Base-by-base conservation (phyloP, 768 basidiomycete species). In the Mycena rebaudengoi region DNA sequence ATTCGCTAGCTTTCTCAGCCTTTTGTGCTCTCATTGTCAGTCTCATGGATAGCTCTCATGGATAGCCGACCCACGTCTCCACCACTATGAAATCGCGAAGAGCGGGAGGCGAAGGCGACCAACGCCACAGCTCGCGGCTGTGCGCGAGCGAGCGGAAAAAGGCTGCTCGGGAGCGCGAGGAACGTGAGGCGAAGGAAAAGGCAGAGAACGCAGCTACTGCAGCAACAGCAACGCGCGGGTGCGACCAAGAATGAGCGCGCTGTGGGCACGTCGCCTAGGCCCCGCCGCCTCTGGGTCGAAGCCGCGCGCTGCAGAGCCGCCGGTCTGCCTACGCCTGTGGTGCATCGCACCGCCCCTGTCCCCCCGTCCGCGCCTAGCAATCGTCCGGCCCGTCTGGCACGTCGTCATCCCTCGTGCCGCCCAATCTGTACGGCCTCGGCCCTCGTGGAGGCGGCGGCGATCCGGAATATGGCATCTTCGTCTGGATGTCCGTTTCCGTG, bases 401-500 rank as follows among this genome's bases (percentile, higher is more conserved):
- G 51, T 88, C 90, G 29, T 86, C 91, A 5, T 86, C 87, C 33
- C 73, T 83, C 61, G 80, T 84, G 21, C 76, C 85, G 2, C 78
- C 86, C 50, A 16, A 52, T 13, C 83, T 82, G 29, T 88, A 84
- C 56, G 82, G 82, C n/a, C 89, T 85, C 68, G 79, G 78, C 26
- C 77, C 75, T 97, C 3, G 86, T 92, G 5, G 96, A 98, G 73
- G 91, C 91, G 0, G 76, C 94, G 21, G 85, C 91, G 13, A 76
- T 94, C 11, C 94, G 91, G 92, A 92, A 0, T 94, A 95, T 72
- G 87, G 81, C 11, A 86, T 90, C 71, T 94, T 95, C 63, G 86
- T 92, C 3, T 95, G 94, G 95, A 94, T 96, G 62, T 91, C 94
- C 11, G 90, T 94, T 40, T 86, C 95, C 37, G 92, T 94, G 60